Base-by-base conservation (phyloP, 202 grass and related monocot genomes). In the Miscanthus sacchariflorus region DNA sequence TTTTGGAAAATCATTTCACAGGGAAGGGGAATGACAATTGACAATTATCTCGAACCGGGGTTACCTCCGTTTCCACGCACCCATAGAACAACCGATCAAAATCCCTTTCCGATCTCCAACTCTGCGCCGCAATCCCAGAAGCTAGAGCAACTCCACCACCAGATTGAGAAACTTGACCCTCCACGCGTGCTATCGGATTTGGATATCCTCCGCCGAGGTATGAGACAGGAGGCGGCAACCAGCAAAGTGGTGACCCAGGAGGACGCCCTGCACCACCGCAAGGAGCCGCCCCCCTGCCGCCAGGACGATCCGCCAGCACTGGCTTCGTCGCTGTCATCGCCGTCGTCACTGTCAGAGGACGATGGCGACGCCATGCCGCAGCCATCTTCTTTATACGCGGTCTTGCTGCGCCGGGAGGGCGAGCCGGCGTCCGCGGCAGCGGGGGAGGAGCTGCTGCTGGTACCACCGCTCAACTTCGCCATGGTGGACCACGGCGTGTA, bases 401-500 rank as follows among this genome's bases (percentile, higher is more conserved):
- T 86, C 61, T 68, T 83, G 24, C 70, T 68, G 38, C 59, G 54
- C 25, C 77, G 52, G 71, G 72, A 80, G 42, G 44, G 36, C 40
- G 74, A 50, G 5, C 43, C 19, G 40, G 10, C 9, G 63, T 67
- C 21, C 11, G 42, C 36, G 39, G 39, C 39, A 40, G 39, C 39
- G 39, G 6, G 39, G 87, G 71, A 70, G 36, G 87, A 83, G 46
- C 81, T 75, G 54, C 68, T 40, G 39, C 7, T 40, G 39, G 39
- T 40, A 40, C 39, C 39, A 40, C 39, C 39, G 7, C 39, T 40
- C 6, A 40, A 40, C 39, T 40, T 40, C 39, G 39, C 39, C 39
- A 40, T 40, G 39, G 39, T 40, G 39, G 92, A 97, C 78, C 87
- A 93, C 83, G 92, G 95, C 42, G 81, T 97, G 5, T 97, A 89